phyloP scores from a whole-genome alignment of 306 rosid genomes.

The Pterocarpus macrocarpus region DNA sequence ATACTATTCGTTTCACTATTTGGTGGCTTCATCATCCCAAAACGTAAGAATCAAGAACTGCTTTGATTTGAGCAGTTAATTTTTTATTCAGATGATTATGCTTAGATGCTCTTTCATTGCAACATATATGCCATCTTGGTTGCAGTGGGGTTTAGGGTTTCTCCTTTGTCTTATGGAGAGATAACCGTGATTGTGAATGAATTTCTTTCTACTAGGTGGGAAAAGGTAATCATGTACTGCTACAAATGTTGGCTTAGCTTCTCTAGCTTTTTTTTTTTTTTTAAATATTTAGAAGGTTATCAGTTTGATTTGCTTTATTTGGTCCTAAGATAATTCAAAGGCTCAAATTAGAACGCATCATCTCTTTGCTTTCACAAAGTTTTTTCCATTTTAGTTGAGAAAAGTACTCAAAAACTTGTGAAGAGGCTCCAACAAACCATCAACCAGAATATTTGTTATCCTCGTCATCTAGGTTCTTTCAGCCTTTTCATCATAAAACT shows the following conservation, averaged over 20 bases:
- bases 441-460: background rate
- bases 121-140: conserved; percentile 68
- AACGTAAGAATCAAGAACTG: conserved; percentile 49
- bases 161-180: conserved; percentile 71
- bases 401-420: background rate
- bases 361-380: background rate
- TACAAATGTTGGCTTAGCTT: background rate
- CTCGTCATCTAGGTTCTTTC: conserved; percentile 9
- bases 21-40: conserved; percentile 66
- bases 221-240: conserved; percentile 52
- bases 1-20: conserved; percentile 50
- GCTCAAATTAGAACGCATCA: background rate
- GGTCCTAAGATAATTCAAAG: conserved; percentile 33
- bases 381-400: conserved; percentile 18
- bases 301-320: conserved; percentile 8
- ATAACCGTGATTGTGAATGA: conserved; percentile 57
- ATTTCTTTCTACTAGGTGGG: conserved; percentile 72
- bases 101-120: conserved; percentile 40
- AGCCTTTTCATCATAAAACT: background rate
- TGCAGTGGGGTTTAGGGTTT: conserved; percentile 75
- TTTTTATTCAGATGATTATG: conserved; percentile 32
- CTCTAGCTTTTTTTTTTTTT: conserved; percentile 1
- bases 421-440: conserved; percentile 2
- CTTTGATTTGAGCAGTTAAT: background rate
- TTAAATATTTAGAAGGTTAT: background rate